A percentile compares a stretch with the other conserved stretches of the same genome.
Evolutionary conservation across 169 alveolate genomes (phyloP).

Genomic region (Eimeria acervulina): DNA sequence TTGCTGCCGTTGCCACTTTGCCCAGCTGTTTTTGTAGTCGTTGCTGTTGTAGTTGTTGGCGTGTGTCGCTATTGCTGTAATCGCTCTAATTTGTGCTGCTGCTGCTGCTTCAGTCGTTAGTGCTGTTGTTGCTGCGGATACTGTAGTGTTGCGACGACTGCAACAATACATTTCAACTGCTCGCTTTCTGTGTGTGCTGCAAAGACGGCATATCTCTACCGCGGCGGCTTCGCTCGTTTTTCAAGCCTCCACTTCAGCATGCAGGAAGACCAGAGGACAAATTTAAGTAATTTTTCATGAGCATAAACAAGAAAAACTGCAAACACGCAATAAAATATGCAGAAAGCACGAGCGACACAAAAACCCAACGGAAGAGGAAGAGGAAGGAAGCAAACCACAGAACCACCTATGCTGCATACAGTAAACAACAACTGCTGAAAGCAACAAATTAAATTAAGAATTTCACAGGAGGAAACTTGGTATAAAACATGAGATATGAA

Average conservation of each 20-base stretch:
- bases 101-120: background rate
- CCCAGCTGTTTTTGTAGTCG: too few species aligned
- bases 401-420: too few species aligned
- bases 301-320: background rate
- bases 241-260: slow-evolving; percentile 91
- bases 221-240: slow-evolving; percentile 97
- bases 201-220: slow-evolving; percentile 94
- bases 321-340: too few species aligned
- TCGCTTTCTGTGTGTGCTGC: background rate
- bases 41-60: background rate
- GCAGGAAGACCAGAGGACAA: slow-evolving; percentile 85
- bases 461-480: too few species aligned
- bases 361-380: too few species aligned
- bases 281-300: slow-evolving; percentile 7
- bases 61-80: background rate
- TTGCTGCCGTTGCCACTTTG: background rate
- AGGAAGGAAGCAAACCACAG: too few species aligned
- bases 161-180: background rate
- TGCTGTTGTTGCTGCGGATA: background rate
- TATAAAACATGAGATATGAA: too few species aligned
- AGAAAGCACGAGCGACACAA: too few species aligned
- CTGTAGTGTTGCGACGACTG: too few species aligned
- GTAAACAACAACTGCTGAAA: too few species aligned
- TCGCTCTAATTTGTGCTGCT: background rate
- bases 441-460: too few species aligned